A percentile compares a stretch with the other conserved stretches of the same genome.
These are phyloP conservation scores for Microdochium paspali DNA, from an alignment of 2,329 filamentous ascomycete species.

Conservation along the genomic window DNA sequence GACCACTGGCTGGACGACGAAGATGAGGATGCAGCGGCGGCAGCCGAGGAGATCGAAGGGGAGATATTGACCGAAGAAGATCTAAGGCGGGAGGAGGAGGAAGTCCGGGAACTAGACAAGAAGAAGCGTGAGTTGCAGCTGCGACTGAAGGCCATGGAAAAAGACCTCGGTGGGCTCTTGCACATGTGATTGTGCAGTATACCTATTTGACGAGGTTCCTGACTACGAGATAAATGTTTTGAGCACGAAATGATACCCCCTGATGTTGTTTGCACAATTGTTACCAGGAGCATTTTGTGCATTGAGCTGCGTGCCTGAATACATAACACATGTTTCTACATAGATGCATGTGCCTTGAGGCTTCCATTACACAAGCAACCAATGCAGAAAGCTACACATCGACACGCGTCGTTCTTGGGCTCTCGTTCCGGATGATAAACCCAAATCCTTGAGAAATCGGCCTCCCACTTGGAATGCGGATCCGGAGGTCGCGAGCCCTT, in stretches of 20 bases:
- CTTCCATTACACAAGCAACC: no score
- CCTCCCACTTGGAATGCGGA: no score
- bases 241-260: not conserved
- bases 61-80: conserved; percentile 57
- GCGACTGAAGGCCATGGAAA: conserved; percentile 42
- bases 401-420: no score
- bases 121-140: conserved; percentile 48
- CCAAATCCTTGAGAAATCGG: no score
- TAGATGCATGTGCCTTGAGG: no score
- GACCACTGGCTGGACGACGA: conserved; percentile 46
- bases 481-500: no score
- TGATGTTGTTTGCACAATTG: not conserved
- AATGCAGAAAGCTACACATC: no score
- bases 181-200: conserved; percentile 28
- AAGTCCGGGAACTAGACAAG: conserved; percentile 44
- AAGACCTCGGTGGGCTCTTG: conserved; percentile 44
- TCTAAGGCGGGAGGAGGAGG: conserved; percentile 58
- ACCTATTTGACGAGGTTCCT: not conserved
- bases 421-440: no score
- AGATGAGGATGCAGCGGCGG: conserved; percentile 39
- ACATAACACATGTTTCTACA: no score
- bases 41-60: conserved; percentile 25
- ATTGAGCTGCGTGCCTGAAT: no score
- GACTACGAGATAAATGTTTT: not conserved
- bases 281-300: no score